These are phyloP conservation scores for Monosporascus sp. DNA, from an alignment of 2,329 filamentous ascomycete genomes.

Conservation along the genomic window DNA sequence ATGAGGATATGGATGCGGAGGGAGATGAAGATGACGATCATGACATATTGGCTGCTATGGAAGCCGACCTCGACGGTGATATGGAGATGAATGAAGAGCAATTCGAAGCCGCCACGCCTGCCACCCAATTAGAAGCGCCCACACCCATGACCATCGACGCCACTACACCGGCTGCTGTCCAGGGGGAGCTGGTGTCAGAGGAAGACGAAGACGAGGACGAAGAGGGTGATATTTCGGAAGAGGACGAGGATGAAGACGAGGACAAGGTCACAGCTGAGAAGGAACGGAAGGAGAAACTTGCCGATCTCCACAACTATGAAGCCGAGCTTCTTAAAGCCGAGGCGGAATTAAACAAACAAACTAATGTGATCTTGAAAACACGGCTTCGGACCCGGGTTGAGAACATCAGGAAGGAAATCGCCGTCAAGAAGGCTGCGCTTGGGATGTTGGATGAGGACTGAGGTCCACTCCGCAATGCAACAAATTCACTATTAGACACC, in stretches of 20 bases:
- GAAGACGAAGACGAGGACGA: constrained; percentile 39
- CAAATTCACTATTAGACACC: no score
- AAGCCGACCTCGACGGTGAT: constrained; percentile 26
- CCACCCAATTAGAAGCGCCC: constrained; percentile 35
- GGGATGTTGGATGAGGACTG: constrained; percentile 26
- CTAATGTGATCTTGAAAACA: constrained; percentile 43
- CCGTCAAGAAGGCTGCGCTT: constrained; percentile 26
- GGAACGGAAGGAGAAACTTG: constrained; percentile 50
- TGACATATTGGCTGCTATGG: constrained; percentile 28
- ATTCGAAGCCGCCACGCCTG: constrained; percentile 34
- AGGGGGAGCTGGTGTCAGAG: constrained; percentile 40
- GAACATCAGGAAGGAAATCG: constrained; percentile 35
- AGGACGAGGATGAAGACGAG: constrained; percentile 47
- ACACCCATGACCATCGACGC: constrained; percentile 41
- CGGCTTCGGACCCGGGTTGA: constrained; percentile 46
- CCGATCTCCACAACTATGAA: constrained; percentile 39
- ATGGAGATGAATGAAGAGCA: constrained; percentile 24
- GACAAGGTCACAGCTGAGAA: constrained; percentile 48
- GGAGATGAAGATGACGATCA: constrained; percentile 36
- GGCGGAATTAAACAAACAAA: constrained; percentile 36
- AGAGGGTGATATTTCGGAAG: constrained; percentile 40
- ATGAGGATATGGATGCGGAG: constrained; percentile 48
- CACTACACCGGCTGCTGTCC: constrained; percentile 36
- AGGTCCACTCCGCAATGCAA: constrained; percentile 1
- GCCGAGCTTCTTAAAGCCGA: constrained; percentile 40